Percentiles rank a stretch among this genome's conserved stretches.
phyloP scores from a whole-genome alignment of 371 early-diverging fungal species.

The Mucor plumbeus region DNA sequence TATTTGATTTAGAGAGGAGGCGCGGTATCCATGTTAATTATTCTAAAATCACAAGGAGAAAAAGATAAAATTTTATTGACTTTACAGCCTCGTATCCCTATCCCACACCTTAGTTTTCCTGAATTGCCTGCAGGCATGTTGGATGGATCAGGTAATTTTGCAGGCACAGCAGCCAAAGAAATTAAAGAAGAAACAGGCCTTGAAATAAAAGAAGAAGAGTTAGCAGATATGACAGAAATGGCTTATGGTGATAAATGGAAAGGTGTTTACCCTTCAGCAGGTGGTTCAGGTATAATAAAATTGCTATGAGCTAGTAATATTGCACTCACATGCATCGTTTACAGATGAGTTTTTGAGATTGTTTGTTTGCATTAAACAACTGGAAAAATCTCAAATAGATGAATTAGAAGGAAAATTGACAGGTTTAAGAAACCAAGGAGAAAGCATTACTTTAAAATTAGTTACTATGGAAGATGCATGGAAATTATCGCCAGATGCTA shows the following conservation, averaged over 20 bases:
- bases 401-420: slow-evolving; percentile 68
- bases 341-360: slow-evolving; percentile 78
- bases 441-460: slow-evolving; percentile 73
- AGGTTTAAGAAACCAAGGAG: slow-evolving; percentile 80
- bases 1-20: slow-evolving; percentile 68
- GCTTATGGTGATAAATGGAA: slow-evolving; percentile 57
- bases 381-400: slow-evolving; percentile 58
- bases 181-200: slow-evolving; percentile 75
- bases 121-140: slow-evolving; percentile 92
- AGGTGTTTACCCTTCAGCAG: slow-evolving; percentile 80
- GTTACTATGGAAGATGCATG: slow-evolving; percentile 71
- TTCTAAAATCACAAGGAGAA: slow-evolving; percentile 52
- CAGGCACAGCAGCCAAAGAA: slow-evolving; percentile 71
- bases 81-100: slow-evolving; percentile 78
- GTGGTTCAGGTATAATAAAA: slow-evolving; percentile 63
- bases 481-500: slow-evolving; percentile 72
- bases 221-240: slow-evolving; percentile 70
- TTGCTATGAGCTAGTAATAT: neutral
- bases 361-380: slow-evolving; percentile 67
- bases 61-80: slow-evolving; percentile 67
- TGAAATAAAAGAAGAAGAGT: slow-evolving; percentile 59
- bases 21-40: slow-evolving; percentile 72
- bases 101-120: slow-evolving; percentile 61
- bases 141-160: slow-evolving; percentile 78
- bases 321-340: neutral